Percentiles rank a stretch among this genome's conserved stretches.
These are phyloP conservation scores for Amphicarpaea edgeworthii DNA, from an alignment of 306 rosid genomes.

Conservation along the genomic window DNA sequence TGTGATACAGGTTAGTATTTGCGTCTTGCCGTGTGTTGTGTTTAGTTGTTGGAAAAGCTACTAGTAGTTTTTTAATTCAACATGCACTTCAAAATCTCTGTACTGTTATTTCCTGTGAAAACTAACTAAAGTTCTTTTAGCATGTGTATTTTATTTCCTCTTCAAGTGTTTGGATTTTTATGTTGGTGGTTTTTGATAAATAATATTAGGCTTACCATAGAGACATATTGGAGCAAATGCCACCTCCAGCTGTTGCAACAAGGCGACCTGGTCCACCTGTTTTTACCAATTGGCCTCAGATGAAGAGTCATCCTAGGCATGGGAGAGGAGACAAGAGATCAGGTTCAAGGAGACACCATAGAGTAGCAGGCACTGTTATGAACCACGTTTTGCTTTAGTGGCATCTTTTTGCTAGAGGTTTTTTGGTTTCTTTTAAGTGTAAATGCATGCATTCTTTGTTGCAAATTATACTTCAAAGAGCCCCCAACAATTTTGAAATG, in stretches of 20 bases:
- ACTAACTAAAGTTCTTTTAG: not conserved
- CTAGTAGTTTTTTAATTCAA: conserved; percentile 13
- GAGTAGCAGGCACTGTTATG: conserved; percentile 60
- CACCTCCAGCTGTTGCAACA: conserved; percentile 61
- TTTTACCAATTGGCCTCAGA: conserved; percentile 47
- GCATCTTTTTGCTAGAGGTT: conserved; percentile 19
- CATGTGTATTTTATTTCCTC: not conserved
- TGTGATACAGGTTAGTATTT: conserved; percentile 78
- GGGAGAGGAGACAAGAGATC: conserved; percentile 67
- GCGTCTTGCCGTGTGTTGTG: conserved; percentile 28
- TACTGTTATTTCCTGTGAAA: conserved; percentile 3
- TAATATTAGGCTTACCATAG: conserved; percentile 78
- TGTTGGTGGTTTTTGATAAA: conserved; percentile 33
- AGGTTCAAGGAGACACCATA: conserved; percentile 71
- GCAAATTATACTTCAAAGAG: conserved; percentile 58
- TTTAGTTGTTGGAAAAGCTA: conserved; percentile 29
- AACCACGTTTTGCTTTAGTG: conserved; percentile 54
- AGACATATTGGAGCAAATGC: conserved; percentile 80
- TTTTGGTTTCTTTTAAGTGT: conserved; percentile 51
- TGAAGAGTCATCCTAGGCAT: conserved; percentile 63
- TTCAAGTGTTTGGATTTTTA: conserved; percentile 8
- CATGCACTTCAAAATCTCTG: not conserved
- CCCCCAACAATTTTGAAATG: conserved; percentile 56
- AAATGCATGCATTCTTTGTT: conserved; percentile 54
- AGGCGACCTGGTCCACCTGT: conserved; percentile 50